A percentile compares a stretch with the other conserved stretches of the same genome.
Conservation (phyloP, 2,329 filamentous ascomycete species). For the Periconia macrospinosa region DNA sequence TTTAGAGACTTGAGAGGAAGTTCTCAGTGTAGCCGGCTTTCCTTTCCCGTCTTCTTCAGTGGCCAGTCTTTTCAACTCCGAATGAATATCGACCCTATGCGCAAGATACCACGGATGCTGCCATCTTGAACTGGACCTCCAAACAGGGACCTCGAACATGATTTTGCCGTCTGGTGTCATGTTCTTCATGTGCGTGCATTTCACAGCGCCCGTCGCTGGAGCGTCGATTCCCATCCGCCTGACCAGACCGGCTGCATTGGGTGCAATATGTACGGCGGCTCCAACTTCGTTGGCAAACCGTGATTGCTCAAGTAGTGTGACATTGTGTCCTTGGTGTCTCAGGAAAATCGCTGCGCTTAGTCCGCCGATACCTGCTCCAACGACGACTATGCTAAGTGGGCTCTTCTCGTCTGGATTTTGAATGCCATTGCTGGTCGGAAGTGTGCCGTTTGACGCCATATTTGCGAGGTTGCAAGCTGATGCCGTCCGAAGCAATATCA, state of each 20-base stretch:
- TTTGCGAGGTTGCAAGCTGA: not conserved
- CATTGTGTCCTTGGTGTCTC: slow-evolving; percentile 43
- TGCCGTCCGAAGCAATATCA: too few species aligned
- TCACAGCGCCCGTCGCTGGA: slow-evolving; percentile 43
- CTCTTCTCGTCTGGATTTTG: not conserved
- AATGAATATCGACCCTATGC: slow-evolving; percentile 58
- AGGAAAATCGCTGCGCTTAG: slow-evolving; percentile 57
- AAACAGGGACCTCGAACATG: slow-evolving; percentile 42
- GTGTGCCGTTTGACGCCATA: not conserved
- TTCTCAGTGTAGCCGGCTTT: slow-evolving; percentile 44
- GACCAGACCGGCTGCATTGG: slow-evolving; percentile 63
- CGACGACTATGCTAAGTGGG: slow-evolving; percentile 45
- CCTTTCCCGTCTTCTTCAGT: slow-evolving; percentile 40
- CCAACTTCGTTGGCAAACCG: slow-evolving; percentile 59
- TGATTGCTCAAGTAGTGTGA: slow-evolving; percentile 49
- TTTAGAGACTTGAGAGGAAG: slow-evolving; percentile 47
- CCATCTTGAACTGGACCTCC: slow-evolving; percentile 48
- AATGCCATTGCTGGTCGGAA: not conserved
- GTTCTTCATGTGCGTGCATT: slow-evolving; percentile 36
- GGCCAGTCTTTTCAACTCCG: slow-evolving; percentile 53
- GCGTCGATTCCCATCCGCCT: slow-evolving; percentile 48
- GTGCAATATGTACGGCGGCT: slow-evolving; percentile 64
- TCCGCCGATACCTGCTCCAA: slow-evolving; percentile 56
- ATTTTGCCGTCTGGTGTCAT: slow-evolving; percentile 42
- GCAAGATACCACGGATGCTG: slow-evolving; percentile 57